Evolutionary conservation across 2,329 filamentous ascomycete genomes (phyloP).

Genomic region (Sclerotinia subarctica): DNA sequence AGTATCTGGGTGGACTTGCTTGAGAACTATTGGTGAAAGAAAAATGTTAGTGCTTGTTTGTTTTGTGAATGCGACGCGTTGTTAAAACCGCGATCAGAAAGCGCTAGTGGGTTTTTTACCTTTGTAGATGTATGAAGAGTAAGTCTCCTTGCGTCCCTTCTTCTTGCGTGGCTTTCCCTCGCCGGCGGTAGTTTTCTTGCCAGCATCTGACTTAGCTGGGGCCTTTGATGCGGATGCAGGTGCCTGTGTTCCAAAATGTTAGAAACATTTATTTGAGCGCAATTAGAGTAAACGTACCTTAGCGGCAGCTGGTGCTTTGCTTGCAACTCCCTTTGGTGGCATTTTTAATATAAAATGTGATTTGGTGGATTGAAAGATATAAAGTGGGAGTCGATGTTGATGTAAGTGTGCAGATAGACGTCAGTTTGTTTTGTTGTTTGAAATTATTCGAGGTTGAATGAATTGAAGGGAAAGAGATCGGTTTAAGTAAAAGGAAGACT

Average conservation of each 20-base stretch:
- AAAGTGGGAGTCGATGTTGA: slow-evolving; percentile 5
- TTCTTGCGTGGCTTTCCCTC: slow-evolving; percentile 99
- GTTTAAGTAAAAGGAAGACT: slow-evolving; percentile 1
- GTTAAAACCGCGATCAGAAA: slow-evolving; percentile 26
- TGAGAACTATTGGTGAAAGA: slow-evolving; percentile 66
- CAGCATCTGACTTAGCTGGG: slow-evolving; percentile 77
- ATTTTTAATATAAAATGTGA: slow-evolving; percentile 57
- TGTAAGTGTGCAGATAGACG: neutral
- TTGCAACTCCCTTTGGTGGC: slow-evolving; percentile 84
- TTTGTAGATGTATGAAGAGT: slow-evolving; percentile 99
- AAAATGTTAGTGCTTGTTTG: slow-evolving; percentile 29
- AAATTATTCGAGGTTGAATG: slow-evolving; percentile 5
- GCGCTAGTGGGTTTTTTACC: slow-evolving; percentile 57
- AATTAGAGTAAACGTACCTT: slow-evolving; percentile 53
- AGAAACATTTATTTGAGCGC: neutral
- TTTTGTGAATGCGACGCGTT: slow-evolving; percentile 15
- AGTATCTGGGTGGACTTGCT: slow-evolving; percentile 99
- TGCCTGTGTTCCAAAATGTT: neutral
- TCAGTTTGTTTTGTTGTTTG: slow-evolving; percentile 5
- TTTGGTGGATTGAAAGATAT: slow-evolving; percentile 36
- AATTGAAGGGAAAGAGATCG: slow-evolving; percentile 10
- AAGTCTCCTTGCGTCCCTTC: slow-evolving; percentile 99
- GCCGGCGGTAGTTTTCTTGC: slow-evolving; percentile 89
- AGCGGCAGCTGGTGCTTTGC: slow-evolving; percentile 73
- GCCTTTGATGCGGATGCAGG: slow-evolving; percentile 67